Evolutionary conservation across 345 rosid species (phyloP).

Genomic region (Bruguiera parviflora): DNA sequence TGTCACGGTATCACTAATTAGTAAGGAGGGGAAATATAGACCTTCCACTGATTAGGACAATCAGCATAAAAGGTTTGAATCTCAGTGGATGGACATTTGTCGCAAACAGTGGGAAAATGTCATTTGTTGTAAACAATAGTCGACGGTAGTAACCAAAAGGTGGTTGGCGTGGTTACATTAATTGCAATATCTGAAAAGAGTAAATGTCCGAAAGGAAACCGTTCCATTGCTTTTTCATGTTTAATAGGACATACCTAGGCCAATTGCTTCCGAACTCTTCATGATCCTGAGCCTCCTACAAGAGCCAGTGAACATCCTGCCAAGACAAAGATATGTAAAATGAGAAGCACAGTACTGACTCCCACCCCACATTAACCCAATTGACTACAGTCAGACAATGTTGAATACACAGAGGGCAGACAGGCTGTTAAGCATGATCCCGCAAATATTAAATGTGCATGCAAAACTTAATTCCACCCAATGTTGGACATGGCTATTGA

Average conservation of each 20-base stretch:
- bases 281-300: constrained; percentile 27
- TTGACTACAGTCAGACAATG: not conserved
- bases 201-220: not conserved
- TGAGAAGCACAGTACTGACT: not conserved
- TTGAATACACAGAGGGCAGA: not conserved
- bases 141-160: not conserved
- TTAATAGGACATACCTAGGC: constrained; percentile 13
- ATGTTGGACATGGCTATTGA: no score
- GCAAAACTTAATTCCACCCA: not conserved
- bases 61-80: not conserved
- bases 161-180: not conserved
- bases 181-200: not conserved
- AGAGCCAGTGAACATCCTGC: constrained; percentile 27
- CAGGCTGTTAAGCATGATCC: not conserved
- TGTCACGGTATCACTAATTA: not conserved
- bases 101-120: not conserved
- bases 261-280: constrained; percentile 27
- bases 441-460: not conserved
- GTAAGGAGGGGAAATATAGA: not conserved
- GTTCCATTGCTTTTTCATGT: not conserved
- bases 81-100: not conserved
- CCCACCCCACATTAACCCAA: not conserved
- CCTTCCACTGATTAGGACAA: no score
- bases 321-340: not conserved
- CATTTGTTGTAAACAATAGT: not conserved